Percentiles rank a stretch among this genome's conserved stretches.
Conservation (phyloP, 805 yeast genomes). For the Yarrowia sp. region DNA sequence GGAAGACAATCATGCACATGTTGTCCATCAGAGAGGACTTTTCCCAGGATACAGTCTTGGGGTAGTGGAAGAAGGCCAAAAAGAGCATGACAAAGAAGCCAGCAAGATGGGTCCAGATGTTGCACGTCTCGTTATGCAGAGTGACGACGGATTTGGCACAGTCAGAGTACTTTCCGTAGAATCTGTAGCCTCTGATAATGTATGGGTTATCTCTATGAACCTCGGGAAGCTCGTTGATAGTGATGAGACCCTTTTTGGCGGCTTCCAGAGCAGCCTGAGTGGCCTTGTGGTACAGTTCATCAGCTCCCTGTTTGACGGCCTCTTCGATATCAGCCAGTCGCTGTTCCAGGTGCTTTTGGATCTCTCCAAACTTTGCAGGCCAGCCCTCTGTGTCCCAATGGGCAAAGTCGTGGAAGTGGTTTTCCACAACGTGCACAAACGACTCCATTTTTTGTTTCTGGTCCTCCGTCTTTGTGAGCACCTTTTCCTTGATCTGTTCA, state of each 20-base stretch:
- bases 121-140: slow-evolving; percentile 82
- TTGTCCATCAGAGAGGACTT: slow-evolving; percentile 43
- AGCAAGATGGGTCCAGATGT: slow-evolving; percentile 87
- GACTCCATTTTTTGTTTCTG: slow-evolving; percentile 40
- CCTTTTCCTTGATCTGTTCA: slow-evolving; percentile 36
- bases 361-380: slow-evolving; percentile 35
- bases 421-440: slow-evolving; percentile 37
- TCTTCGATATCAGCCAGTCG: slow-evolving; percentile 39
- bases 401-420: slow-evolving; percentile 32
- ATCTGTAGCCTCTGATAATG: slow-evolving; percentile 81
- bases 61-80: slow-evolving; percentile 60
- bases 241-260: slow-evolving; percentile 50
- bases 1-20: slow-evolving; percentile 58
- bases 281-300: slow-evolving; percentile 26
- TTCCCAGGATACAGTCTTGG: slow-evolving; percentile 48
- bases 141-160: slow-evolving; percentile 60
- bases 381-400: slow-evolving; percentile 29
- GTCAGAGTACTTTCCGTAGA: slow-evolving; percentile 59
- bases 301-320: slow-evolving; percentile 25
- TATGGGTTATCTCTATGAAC: slow-evolving; percentile 92
- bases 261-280: slow-evolving; percentile 33
- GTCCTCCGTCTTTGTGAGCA: slow-evolving; percentile 33
- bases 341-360: slow-evolving; percentile 39
- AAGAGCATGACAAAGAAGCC: slow-evolving; percentile 64
- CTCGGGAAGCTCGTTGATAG: slow-evolving; percentile 83